Evolutionary conservation across 2,329 filamentous ascomycete genomes (phyloP), one percentile per base, ranked within the genome.

Genomic region (Beauveria sp.): DNA sequence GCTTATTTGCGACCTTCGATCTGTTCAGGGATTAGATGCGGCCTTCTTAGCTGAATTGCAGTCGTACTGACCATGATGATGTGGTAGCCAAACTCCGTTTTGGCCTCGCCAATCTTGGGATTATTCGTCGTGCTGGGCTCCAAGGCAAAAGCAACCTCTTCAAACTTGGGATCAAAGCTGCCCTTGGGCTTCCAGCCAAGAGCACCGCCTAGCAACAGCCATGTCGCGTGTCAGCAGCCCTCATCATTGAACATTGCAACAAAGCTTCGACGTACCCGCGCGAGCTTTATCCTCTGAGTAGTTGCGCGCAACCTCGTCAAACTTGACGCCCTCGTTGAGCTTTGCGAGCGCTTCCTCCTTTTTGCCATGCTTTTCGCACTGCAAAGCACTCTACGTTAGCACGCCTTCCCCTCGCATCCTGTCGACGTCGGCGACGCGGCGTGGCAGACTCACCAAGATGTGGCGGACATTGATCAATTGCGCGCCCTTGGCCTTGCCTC

Each of bases 231-330:
- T 61, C 30, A 47, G 30, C 20, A n/a, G 9, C 9, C 30, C n/a
- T 44, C 47, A 41, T 51, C 60, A 57, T 30, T 30, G 28, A 57
- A 53, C 40, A 54, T 67, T 37, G 34, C 34, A 37, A 40, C 61
- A 54, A 54, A 54, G 43, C 55, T 44, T 28, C 28, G 14, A 54
- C 72, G 54, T 67, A 84, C 83, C 87, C 72, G 84, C 80, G 63
- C 85, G 79, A 5, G 88, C 88, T 75, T 92, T 92, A 72, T 92
- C 89, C 73, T 92, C 89, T 0, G 86, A 90, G 69, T 84, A 89
- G 66, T 86, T 83, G 58, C 83, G 77, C 10, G 89, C 89, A 6
- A 92, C 88, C 53, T 89, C 85, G 67, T 91, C 88, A 68, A 92
- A 92, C 67, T 88, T 90, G 55, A 79, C 79, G 1, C 88, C 87